These are phyloP conservation scores for Pseudocercospora fuligena DNA, from an alignment of 2,329 filamentous ascomycete species.

Conservation along the genomic window DNA sequence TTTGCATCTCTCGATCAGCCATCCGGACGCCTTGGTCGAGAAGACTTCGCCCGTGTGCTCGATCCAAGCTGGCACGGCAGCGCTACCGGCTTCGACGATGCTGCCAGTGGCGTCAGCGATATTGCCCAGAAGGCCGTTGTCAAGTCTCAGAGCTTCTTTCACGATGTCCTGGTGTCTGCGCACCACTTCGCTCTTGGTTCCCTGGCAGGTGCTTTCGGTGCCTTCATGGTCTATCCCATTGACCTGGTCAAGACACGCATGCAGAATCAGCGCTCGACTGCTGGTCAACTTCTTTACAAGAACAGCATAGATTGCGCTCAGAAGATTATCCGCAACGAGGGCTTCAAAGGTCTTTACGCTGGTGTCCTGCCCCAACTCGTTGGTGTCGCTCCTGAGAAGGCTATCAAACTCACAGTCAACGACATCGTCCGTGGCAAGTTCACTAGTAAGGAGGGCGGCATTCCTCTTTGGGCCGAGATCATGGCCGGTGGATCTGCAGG, in stretches of 20 bases:
- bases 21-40: slow-evolving; percentile 78
- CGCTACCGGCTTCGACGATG: slow-evolving; percentile 49
- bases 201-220: slow-evolving; percentile 92
- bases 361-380: slow-evolving; percentile 94
- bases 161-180: slow-evolving; percentile 72
- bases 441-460: slow-evolving; percentile 74
- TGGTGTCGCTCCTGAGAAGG: slow-evolving; percentile 98
- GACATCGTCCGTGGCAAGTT: slow-evolving; percentile 82
- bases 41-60: slow-evolving; percentile 91
- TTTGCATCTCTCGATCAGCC: slow-evolving; percentile 92
- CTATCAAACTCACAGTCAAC: slow-evolving; percentile 98
- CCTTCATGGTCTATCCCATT: slow-evolving; percentile 99
- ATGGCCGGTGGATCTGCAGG: slow-evolving; percentile 88
- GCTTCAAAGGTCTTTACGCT: slow-evolving; percentile 86
- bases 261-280: slow-evolving; percentile 91
- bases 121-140: slow-evolving; percentile 59
- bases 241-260: slow-evolving; percentile 98
- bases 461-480: slow-evolving; percentile 73
- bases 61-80: slow-evolving; percentile 84
- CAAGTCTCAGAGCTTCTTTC: slow-evolving; percentile 62
- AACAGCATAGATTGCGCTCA: slow-evolving; percentile 95
- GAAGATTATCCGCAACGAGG: slow-evolving; percentile 93
- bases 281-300: slow-evolving; percentile 89
- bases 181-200: slow-evolving; percentile 93
- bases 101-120: slow-evolving; percentile 54